These are phyloP conservation scores for Colletotrichum echinochloae DNA, from an alignment of 2,329 filamentous ascomycete genomes.

Conservation along the genomic window DNA sequence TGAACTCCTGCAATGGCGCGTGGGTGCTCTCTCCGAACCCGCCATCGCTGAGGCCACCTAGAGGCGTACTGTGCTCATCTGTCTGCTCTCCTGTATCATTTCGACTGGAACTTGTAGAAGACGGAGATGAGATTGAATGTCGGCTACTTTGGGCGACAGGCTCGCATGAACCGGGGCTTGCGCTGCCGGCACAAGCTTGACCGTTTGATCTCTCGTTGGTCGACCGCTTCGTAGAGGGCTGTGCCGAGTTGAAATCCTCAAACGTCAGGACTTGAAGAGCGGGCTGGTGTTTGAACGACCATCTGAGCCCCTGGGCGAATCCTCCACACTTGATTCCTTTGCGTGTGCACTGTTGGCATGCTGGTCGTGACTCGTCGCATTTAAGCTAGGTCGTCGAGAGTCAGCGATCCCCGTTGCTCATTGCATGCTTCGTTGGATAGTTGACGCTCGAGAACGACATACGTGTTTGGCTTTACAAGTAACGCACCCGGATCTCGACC, in stretches of 20 bases:
- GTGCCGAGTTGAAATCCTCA: conserved; percentile 1
- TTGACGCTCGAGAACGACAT: conserved; percentile 16
- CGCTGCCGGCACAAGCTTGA: not conserved
- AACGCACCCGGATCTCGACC: conserved; percentile 48
- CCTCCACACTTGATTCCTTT: conserved; percentile 48
- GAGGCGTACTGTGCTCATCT: not conserved
- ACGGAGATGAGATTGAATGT: conserved; percentile 12
- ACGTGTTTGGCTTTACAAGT: conserved; percentile 49
- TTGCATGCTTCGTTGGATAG: not conserved
- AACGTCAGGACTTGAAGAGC: conserved; percentile 16
- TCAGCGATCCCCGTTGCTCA: conserved; percentile 4
- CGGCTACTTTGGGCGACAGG: not conserved
- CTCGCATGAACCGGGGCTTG: not conserved
- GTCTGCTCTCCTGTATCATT: not conserved
- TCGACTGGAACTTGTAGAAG: not conserved
- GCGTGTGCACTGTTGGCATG: conserved; percentile 47
- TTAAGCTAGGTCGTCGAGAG: conserved; percentile 44
- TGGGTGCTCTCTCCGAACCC: not conserved
- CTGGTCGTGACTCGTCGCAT: conserved; percentile 49
- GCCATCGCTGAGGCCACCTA: not conserved
- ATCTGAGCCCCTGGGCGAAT: conserved; percentile 51
- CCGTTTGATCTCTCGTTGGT: not conserved
- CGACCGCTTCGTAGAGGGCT: not conserved
- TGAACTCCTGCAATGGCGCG: not conserved
- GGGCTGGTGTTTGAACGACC: conserved; percentile 56